Conservation (phyloP, 2,329 filamentous ascomycete genomes). For the Microsporum ferrugineum region DNA sequence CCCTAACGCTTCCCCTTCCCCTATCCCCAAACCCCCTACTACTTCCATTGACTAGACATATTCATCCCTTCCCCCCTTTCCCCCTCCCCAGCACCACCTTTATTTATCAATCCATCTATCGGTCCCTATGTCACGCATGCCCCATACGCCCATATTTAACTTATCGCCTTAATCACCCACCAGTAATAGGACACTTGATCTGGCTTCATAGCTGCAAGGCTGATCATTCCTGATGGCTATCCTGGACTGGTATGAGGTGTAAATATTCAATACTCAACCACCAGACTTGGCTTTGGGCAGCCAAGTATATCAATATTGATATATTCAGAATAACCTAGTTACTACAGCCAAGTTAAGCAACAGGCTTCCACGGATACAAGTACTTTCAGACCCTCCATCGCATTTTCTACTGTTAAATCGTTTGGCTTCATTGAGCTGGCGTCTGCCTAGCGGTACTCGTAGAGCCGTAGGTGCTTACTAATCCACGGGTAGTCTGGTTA, state of each 20-base stretch:
- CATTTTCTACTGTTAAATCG: too few relatives aligned
- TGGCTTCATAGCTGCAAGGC: background rate
- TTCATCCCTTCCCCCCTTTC: background rate
- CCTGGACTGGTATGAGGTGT: too few relatives aligned
- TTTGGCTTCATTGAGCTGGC: too few relatives aligned
- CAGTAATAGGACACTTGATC: background rate
- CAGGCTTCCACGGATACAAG: conserved; percentile 10
- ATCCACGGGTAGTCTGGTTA: too few relatives aligned
- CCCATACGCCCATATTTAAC: background rate
- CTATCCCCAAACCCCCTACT: background rate
- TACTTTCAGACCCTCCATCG: conserved; percentile 21
- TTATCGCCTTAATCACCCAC: background rate
- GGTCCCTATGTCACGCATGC: background rate
- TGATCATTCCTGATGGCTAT: background rate
- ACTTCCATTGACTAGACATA: background rate
- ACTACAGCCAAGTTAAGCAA: background rate
- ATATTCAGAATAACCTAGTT: background rate
- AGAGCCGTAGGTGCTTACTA: too few relatives aligned
- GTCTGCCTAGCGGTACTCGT: too few relatives aligned
- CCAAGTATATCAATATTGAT: too few relatives aligned
- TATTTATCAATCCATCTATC: background rate
- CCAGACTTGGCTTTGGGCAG: background rate
- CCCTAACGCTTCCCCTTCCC: background rate
- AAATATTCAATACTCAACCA: too few relatives aligned
- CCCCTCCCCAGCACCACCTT: background rate